These are phyloP conservation scores for Powellomyces hirtus DNA, from an alignment of 192 early-diverging fungal species.

Conservation along the genomic window DNA sequence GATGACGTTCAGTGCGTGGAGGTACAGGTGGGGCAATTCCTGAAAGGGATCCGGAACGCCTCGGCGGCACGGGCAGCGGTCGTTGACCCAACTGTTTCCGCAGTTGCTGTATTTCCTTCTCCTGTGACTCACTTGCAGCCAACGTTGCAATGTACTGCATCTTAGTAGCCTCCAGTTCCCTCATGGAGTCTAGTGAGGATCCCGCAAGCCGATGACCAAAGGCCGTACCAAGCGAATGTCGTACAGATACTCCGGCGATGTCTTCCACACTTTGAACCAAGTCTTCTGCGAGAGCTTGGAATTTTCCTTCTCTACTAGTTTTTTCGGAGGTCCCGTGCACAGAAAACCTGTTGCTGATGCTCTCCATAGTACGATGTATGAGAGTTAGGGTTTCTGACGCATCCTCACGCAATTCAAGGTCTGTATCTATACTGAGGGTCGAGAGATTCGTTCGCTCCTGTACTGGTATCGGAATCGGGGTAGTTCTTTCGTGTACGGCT, in stretches of 20 bases:
- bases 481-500: conserved; percentile 10
- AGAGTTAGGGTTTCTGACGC: conserved; percentile 20
- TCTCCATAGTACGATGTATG: conserved; percentile 12
- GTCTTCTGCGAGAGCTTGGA: conserved; percentile 20
- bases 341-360: conserved; percentile 3
- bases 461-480: background rate
- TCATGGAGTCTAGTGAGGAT: background rate
- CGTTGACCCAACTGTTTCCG: background rate
- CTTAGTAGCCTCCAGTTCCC: conserved; percentile 19
- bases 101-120: conserved; percentile 30
- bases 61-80: background rate
- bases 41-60: background rate
- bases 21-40: background rate
- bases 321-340: background rate
- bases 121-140: conserved; percentile 12
- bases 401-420: conserved; percentile 10
- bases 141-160: conserved; percentile 22
- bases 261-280: conserved; percentile 25
- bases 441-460: background rate
- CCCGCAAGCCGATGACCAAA: background rate
- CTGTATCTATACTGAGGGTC: background rate
- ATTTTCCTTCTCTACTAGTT: background rate
- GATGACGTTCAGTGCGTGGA: background rate
- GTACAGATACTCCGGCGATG: conserved; percentile 21
- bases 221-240: background rate